phyloP scores from a whole-genome alignment of 1,139 yeast genomes.

The Insectozyma bohioensis region DNA sequence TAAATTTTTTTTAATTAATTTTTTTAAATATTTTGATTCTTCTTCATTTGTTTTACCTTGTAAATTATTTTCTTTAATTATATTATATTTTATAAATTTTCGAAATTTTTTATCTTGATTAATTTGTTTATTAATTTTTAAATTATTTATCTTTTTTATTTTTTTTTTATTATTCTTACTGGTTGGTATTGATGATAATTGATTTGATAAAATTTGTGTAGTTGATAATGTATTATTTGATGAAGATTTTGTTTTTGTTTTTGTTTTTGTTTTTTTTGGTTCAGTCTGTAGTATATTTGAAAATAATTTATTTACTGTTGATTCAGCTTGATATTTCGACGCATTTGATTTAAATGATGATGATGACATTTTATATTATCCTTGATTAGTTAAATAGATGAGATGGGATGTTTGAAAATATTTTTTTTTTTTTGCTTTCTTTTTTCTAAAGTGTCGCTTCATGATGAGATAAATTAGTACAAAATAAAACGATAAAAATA shows the following conservation, averaged over 20 bases:
- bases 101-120: slow-evolving; percentile 41
- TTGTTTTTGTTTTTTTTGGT: slow-evolving; percentile 8
- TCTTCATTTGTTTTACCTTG: slow-evolving; percentile 37
- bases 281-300: slow-evolving; percentile 41
- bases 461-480: no score
- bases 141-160: slow-evolving; percentile 28
- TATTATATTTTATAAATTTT: slow-evolving; percentile 51
- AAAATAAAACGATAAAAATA: no score
- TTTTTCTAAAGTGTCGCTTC: no score
- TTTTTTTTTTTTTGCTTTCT: no score
- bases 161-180: slow-evolving; percentile 27
- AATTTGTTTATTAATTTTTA: slow-evolving; percentile 34
- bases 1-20: slow-evolving; percentile 51
- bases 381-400: no score
- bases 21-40: slow-evolving; percentile 50
- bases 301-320: slow-evolving; percentile 43
- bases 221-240: slow-evolving; percentile 14
- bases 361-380: no score
- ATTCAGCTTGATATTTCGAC: slow-evolving; percentile 35
- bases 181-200: slow-evolving; percentile 20
- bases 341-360: slow-evolving; percentile 29
- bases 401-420: neutral
- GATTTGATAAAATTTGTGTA: slow-evolving; percentile 22
- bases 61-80: slow-evolving; percentile 32
- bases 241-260: slow-evolving; percentile 5